Conservation (phyloP, 208 protist species). For the Crithidia mellificae region DNA sequence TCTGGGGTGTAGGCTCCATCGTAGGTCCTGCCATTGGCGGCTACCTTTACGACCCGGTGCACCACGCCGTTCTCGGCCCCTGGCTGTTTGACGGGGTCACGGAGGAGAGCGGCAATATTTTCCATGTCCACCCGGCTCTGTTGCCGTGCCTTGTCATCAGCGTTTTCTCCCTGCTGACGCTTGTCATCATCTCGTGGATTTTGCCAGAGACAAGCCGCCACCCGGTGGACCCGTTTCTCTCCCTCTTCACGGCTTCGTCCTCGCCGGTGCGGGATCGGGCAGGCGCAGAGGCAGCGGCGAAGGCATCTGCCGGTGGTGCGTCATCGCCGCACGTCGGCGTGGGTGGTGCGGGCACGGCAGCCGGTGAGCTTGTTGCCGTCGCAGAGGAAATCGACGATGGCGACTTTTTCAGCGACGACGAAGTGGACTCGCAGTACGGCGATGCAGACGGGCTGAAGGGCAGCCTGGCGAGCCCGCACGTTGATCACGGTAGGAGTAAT, state of each 20-base stretch:
- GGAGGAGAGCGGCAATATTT: constrained; percentile 35
- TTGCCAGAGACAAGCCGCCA: constrained; percentile 45
- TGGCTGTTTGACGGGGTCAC: constrained; percentile 25
- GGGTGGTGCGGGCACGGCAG: not conserved
- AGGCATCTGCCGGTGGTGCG: not conserved
- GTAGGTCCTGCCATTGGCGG: constrained; percentile 66
- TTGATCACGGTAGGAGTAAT: no score
- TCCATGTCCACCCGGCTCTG: constrained; percentile 45
- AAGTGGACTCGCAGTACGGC: constrained; percentile 10
- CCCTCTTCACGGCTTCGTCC: constrained; percentile 18
- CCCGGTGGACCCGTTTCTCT: constrained; percentile 44
- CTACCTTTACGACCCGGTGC: constrained; percentile 62
- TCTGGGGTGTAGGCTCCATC: constrained; percentile 60
- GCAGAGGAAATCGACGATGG: not conserved
- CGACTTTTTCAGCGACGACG: constrained; percentile 5
- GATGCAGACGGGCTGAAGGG: not conserved
- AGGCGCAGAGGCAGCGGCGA: not conserved
- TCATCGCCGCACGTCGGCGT: not conserved
- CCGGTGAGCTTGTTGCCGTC: not conserved
- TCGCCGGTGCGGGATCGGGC: not conserved
- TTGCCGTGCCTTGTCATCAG: constrained; percentile 40
- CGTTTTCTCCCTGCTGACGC: constrained; percentile 32
- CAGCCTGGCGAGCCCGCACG: not conserved
- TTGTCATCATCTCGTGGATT: constrained; percentile 31
- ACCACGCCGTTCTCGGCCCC: constrained; percentile 30